Evolutionary conservation across 2,329 filamentous ascomycete genomes (phyloP).

Genomic region (Berkeleyomyces rouxiae): DNA sequence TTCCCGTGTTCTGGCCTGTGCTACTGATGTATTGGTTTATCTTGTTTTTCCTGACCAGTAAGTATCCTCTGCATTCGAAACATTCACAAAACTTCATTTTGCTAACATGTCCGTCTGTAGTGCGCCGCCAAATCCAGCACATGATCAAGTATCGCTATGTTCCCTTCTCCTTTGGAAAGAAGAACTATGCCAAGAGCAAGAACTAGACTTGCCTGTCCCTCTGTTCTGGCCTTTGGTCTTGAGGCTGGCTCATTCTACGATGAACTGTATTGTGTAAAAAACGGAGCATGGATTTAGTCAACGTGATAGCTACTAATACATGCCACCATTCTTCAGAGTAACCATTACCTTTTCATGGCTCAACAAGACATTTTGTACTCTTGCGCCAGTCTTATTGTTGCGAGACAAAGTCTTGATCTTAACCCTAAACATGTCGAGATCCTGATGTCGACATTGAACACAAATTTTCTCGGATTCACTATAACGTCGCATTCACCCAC

Average conservation of each 20-base stretch:
- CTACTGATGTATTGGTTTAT: conserved; percentile 98
- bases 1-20: conserved; percentile 98
- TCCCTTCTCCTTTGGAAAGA: conserved; percentile 82
- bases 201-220: conserved; percentile 19
- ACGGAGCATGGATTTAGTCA: neutral
- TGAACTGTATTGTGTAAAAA: neutral
- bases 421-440: too few species aligned
- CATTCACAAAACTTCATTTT: neutral
- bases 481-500: neutral
- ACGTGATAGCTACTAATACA: neutral
- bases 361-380: neutral
- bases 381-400: too few species aligned
- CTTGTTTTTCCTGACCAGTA: conserved; percentile 86
- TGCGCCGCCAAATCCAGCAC: conserved; percentile 98
- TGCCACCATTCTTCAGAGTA: neutral
- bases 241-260: neutral
- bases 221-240: neutral
- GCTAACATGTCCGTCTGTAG: conserved; percentile 27
- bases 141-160: conserved; percentile 99
- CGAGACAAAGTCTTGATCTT: too few species aligned
- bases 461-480: neutral
- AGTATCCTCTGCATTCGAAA: conserved; percentile 24
- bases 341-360: neutral
- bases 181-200: conserved; percentile 55
- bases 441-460: too few species aligned